Percentiles rank a stretch among this genome's conserved stretches.
phyloP scores from a whole-genome alignment of 78 protist species.

The Tieghemostelium lacteum region DNA sequence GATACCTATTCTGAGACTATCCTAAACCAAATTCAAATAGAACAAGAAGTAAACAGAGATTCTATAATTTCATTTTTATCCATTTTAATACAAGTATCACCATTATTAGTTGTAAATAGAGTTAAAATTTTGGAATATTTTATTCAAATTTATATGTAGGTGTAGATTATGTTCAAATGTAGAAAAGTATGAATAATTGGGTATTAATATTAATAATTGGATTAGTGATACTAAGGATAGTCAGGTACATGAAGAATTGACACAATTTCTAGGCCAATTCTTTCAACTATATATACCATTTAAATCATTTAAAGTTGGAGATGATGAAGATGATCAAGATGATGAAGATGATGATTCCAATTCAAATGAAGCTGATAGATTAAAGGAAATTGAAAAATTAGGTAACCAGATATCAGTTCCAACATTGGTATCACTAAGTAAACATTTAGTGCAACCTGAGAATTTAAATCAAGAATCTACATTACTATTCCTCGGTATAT shows the following conservation, averaged over 20 bases:
- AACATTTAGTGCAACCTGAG: not conserved
- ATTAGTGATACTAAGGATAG: not conserved
- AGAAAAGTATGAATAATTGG: not conserved
- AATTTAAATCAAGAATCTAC: conserved; percentile 26
- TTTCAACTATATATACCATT: conserved; percentile 38
- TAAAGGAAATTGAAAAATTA: not conserved
- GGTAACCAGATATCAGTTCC: not conserved
- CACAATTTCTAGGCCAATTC: conserved; percentile 36
- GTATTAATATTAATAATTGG: not conserved
- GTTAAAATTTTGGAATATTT: conserved; percentile 11
- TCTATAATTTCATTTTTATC: conserved; percentile 19
- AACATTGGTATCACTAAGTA: too few species aligned
- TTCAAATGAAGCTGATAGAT: not conserved
- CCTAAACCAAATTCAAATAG: not conserved
- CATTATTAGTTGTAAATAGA: conserved; percentile 2
- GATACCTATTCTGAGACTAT: conserved; percentile 7
- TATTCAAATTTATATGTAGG: conserved; percentile 26
- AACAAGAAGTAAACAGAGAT: not conserved
- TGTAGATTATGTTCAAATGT: not conserved
- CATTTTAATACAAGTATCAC: conserved; percentile 32
- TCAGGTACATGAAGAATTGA: conserved; percentile 15
- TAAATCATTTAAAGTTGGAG: conserved; percentile 32
- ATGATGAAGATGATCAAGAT: conserved; percentile 17
- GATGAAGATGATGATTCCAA: conserved; percentile 8
- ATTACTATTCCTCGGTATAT: conserved; percentile 11